Evolutionary conservation across 2,329 filamentous ascomycete genomes (phyloP), one percentile per base, ranked within the genome.

Genomic region (Hypoxylon sp.): DNA sequence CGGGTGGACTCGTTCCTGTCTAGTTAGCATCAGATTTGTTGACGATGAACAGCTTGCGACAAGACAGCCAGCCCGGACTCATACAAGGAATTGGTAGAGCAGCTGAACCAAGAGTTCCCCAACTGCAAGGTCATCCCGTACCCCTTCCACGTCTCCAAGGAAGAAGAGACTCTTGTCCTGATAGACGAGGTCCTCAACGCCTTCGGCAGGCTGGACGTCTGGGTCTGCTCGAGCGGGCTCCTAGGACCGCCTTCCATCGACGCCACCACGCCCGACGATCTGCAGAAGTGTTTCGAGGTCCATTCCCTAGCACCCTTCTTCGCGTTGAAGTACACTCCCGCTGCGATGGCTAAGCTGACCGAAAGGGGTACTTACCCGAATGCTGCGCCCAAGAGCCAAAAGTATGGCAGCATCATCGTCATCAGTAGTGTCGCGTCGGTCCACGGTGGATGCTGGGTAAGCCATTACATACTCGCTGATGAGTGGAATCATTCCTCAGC

Each of bases 391-490:
- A 88, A 88, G 66, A 80, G 81, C 63, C 77, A 80, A 45, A 75
- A 77, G n/a, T 88, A 88, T 66, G 85, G 85, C 2, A 83, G 79
- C 62, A 86, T 88, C 55, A 79, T 88, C 38, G 83, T 88, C n/a
- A 83, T 88, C 2, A 79, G 79, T 15, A 80, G 76, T 40, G 83
- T 86, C 0, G 84, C 84, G 1, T 81, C 79, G 21, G 81, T 80
- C 18, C 83, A 84, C 60, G 84, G 84, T 6, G 78, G 79, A 2
- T 84, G 83, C 66, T 86, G 83, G 83, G 83, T 35, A 35, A 35
- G 31, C 31, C 9, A 5, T 8, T 33, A n/a, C 2, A 11, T 33
- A 15, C 15, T 33, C 11, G n/a, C 11, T 3, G 11, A n/a, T n/a
- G 5, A 3, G 3, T 4, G 29, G 3, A 11, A 7, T 17, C 15